Conservation (phyloP, 495 filamentous ascomycete species). For the Xylaria acuta region DNA sequence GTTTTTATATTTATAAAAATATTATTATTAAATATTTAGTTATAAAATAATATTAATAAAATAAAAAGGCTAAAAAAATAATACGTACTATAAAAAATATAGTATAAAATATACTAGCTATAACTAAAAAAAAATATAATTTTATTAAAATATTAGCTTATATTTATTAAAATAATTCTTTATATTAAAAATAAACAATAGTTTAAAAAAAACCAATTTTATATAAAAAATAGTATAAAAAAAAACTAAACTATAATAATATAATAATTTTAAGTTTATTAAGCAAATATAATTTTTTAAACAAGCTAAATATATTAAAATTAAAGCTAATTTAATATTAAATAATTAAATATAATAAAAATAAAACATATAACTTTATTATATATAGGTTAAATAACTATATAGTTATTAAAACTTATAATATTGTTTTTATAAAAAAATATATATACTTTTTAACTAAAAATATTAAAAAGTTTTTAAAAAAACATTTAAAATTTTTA, state of each 20-base stretch:
- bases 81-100: conserved; percentile 1
- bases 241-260: no score
- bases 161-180: not conserved
- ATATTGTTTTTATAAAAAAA: no score
- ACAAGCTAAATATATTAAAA: not conserved
- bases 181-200: not conserved
- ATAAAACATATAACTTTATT: no score
- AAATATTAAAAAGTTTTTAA: no score
- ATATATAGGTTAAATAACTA: no score
- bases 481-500: no score
- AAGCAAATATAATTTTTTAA: no score
- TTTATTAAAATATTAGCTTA: conserved; percentile 1
- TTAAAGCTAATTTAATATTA: not conserved
- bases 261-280: no score
- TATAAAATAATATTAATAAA: not conserved
- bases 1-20: not conserved
- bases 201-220: conserved; percentile 11
- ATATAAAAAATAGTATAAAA: no score
- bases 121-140: not conserved
- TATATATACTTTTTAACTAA: no score
- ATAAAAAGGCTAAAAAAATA: not conserved
- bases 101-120: no score
- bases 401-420: no score
- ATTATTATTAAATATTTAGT: conserved; percentile 7
- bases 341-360: not conserved